Percentiles rank a stretch among this genome's conserved stretches.
phyloP scores from a whole-genome alignment of 148 eudicot genomes.

The Pouteria glomerata region DNA sequence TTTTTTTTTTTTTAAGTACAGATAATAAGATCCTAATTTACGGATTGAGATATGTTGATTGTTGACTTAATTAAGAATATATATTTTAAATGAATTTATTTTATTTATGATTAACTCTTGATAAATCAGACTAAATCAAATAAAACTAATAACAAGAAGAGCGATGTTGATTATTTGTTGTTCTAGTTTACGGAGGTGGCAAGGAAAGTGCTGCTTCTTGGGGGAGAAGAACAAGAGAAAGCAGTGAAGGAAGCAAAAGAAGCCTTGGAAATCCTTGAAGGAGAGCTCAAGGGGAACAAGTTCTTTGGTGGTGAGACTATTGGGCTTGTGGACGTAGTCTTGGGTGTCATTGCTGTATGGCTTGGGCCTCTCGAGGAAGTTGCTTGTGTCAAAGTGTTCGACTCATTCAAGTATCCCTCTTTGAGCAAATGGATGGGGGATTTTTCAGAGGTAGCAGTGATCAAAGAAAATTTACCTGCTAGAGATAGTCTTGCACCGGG shows the following conservation, averaged over 20 bases:
- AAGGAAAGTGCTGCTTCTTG: neutral
- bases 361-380: neutral
- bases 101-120: neutral
- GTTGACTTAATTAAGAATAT: too few species aligned
- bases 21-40: too few species aligned
- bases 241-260: neutral
- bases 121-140: neutral
- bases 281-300: slow-evolving; percentile 6
- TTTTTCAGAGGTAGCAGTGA: neutral
- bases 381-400: neutral
- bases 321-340: neutral
- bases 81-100: too few species aligned
- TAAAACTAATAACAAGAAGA: neutral
- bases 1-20: too few species aligned
- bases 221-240: neutral
- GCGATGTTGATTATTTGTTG: neutral
- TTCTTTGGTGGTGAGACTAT: slow-evolving; percentile 7
- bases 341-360: neutral
- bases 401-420: neutral
- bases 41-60: too few species aligned
- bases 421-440: neutral
- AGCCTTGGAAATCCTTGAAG: slow-evolving; percentile 1
- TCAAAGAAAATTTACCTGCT: neutral
- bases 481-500: neutral
- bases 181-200: neutral